Base-by-base conservation (phyloP, 805 yeast species). In the Sugiyamaella smithiae region DNA sequence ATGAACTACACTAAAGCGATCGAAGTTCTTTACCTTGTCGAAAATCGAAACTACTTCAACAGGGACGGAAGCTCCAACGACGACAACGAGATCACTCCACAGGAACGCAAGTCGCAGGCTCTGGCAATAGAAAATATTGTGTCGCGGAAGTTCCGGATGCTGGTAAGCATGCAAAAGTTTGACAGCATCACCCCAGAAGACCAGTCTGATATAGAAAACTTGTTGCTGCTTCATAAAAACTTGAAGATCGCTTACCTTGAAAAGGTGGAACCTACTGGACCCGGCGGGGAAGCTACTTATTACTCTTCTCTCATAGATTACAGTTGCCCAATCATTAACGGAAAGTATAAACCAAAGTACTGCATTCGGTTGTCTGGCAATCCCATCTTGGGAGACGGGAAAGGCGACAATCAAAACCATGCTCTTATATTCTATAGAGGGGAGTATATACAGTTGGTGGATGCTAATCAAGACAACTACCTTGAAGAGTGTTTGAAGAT, bases 141-240 rank as follows among this genome's bases (percentile, higher is more conserved):
- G 11, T 77, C 85, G 71, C 77, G 95, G 68, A 87, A 87, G 66
- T 88, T 87, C 74, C 80, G 82, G 62, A 78, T 85, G 59, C 74
- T 86, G 59, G 89, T 85, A 50, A 83, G 95, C 28, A 86, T 88
- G 91, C 96, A 87, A 74, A 76, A 93, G 71, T 76, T 83, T 63
- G 75, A 84, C 46, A 77, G 82, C 58, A 86, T 88, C 65, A 78
- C 76, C 62, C 80, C 82, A 17, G 88, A 85, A 60, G 95, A 87
- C 68, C 71, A 77, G 62, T 91, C 85, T 67, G 83, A 84, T 60
- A 87, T 88, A 37, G 95, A 88, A 62, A 84, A 85, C 63, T 77
- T 87, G 64, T 73, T 88, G 56, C 77, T 90, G 69, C 91, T 93
- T 52, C 86, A 85, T 65, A 95, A 95, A 24, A 90, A 86, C 60